Percentiles rank a stretch among this genome's conserved stretches.
These are phyloP conservation scores for Rubroboletus pulcherrimus DNA, from an alignment of 768 basidiomycete genomes.

Conservation along the genomic window DNA sequence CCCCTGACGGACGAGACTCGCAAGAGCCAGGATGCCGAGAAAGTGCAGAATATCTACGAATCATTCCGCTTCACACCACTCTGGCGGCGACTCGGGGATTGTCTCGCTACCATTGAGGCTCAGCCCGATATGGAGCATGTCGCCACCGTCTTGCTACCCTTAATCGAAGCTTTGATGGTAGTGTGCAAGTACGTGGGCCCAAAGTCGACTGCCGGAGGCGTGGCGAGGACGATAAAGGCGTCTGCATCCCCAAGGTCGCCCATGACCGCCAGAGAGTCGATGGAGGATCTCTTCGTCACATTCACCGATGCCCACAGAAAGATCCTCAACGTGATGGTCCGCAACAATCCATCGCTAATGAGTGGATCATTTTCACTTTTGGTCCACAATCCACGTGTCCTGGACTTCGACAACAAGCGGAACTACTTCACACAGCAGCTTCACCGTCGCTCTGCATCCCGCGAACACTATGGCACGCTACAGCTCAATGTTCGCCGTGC, in stretches of 20 bases:
- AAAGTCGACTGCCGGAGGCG: slow-evolving; percentile 43
- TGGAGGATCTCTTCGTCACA: slow-evolving; percentile 87
- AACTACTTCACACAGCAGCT: slow-evolving; percentile 93
- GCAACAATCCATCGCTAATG: slow-evolving; percentile 97
- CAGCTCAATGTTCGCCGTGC: slow-evolving; percentile 87
- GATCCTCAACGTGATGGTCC: slow-evolving; percentile 94
- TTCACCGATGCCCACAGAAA: slow-evolving; percentile 95
- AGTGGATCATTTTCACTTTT: slow-evolving; percentile 96
- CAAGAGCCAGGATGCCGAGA: slow-evolving; percentile 61
- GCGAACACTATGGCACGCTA: slow-evolving; percentile 79
- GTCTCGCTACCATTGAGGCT: slow-evolving; percentile 78
- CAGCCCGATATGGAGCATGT: slow-evolving; percentile 80
- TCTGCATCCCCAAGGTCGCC: slow-evolving; percentile 70
- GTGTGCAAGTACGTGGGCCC: slow-evolving; percentile 93
- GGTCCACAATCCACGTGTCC: slow-evolving; percentile 91
- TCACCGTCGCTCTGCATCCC: slow-evolving; percentile 72
- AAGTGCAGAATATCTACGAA: slow-evolving; percentile 85
- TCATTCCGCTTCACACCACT: slow-evolving; percentile 86
- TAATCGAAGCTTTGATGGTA: slow-evolving; percentile 97
- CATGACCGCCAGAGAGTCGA: slow-evolving; percentile 64
- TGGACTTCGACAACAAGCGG: slow-evolving; percentile 99
- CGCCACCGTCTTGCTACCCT: slow-evolving; percentile 86
- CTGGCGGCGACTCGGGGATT: slow-evolving; percentile 89
- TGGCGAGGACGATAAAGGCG: slow-evolving; percentile 53
- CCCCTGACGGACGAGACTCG: slow-evolving; percentile 36